phyloP scores from a whole-genome alignment of 805 yeast species.

The Kodamaea restingae region DNA sequence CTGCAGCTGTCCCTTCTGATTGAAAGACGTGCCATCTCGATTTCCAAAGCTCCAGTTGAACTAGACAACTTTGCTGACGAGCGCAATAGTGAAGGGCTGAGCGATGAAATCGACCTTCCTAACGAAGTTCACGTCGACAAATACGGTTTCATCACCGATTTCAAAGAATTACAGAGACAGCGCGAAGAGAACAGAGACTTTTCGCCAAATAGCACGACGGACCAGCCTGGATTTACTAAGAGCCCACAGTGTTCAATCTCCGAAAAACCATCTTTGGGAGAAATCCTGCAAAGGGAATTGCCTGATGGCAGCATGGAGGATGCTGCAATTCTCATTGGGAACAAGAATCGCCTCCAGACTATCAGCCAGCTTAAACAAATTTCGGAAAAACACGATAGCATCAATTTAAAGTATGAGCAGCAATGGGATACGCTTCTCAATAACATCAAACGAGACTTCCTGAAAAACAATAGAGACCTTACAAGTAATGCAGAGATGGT shows the following conservation, averaged over 20 bases:
- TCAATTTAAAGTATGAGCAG: slow-evolving; percentile 32
- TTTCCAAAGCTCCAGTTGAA: slow-evolving; percentile 38
- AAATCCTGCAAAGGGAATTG: neutral
- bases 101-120: neutral
- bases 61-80: slow-evolving; percentile 27
- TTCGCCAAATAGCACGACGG: too few species aligned
- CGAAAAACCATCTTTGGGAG: too few species aligned
- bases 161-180: neutral
- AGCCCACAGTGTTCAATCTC: too few species aligned
- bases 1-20: neutral
- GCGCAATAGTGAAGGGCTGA: neutral
- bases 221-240: too few species aligned
- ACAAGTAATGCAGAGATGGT: slow-evolving; percentile 20
- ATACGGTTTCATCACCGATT: slow-evolving; percentile 45
- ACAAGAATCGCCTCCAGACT: slow-evolving; percentile 11
- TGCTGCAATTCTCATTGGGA: slow-evolving; percentile 14
- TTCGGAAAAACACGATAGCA: slow-evolving; percentile 42
- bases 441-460: slow-evolving; percentile 23
- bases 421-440: slow-evolving; percentile 46
- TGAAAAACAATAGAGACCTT: slow-evolving; percentile 12
- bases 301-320: slow-evolving; percentile 1
- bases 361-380: slow-evolving; percentile 33
- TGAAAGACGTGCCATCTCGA: neutral
- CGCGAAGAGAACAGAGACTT: neutral
- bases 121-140: slow-evolving; percentile 33